Base-by-base conservation (phyloP, 2,329 filamentous ascomycete genomes). In the Ilyonectria robusta region DNA sequence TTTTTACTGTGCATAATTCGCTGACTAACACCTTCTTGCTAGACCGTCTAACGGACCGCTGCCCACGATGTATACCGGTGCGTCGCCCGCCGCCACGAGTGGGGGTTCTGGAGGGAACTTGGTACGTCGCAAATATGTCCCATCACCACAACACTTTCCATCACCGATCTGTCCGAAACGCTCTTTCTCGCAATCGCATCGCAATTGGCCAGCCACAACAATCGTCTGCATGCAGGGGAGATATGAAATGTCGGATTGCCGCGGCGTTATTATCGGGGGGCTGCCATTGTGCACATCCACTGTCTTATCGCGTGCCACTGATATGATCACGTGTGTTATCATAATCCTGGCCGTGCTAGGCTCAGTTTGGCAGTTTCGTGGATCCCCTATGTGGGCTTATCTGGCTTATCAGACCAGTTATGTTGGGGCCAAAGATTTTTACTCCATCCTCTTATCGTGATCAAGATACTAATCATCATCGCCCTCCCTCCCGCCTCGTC, bases 31-130 rank as follows among this genome's bases (percentile, higher is more conserved):
- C 58, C 29, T 46, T 26, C 53, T 46, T n/a, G 48, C 40, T 51
- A 75, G 74, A 72, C 64, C 74, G 51, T 66, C 70, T 23, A 66
- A 65, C 48, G 68, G 63, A 68, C 70, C 67, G 57, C 64, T 67
- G 48, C 70, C 74, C 19, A 73, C 70, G 17, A 76, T 75, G 62
- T 76, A 77, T 58, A 69, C 72, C 23, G 77, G 74, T 50, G 70
- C 77, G 19, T 83, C 83, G 33, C 82, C 80, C 33, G 81, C 83
- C 29, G 81, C 81, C 35, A 83, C 81, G 11, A 81, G 76, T 68
- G 79, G 80, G 61, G 81, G 80, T 58, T 78, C 78, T 61, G 80
- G 77, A 29, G 80, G 80, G 26, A 83, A 80, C 61, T 72, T 84
- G 78, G 83, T 84, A 74, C 78, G 83, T 80, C 59, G 59, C 40